Evolutionary conservation across 768 basidiomycete species (phyloP).

Genomic region (Leccinum disarticulatum): DNA sequence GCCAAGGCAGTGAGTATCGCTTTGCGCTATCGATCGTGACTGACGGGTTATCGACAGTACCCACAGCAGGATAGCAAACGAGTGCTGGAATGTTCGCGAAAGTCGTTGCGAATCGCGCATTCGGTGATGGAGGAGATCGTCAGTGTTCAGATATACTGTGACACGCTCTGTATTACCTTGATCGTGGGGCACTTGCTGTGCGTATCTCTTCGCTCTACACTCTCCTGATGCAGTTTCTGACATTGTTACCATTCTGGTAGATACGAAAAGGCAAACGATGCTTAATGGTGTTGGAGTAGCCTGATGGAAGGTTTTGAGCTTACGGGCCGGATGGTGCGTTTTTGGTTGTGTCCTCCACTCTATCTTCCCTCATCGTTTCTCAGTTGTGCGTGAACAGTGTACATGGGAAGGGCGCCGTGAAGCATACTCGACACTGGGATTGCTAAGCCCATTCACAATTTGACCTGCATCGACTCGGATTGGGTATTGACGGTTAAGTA

Average conservation of each 20-base stretch:
- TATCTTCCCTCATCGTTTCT: conserved; percentile 15
- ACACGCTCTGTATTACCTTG: no score
- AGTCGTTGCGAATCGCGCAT: no score
- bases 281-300: conserved; percentile 92
- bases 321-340: conserved; percentile 83
- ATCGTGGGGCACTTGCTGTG: no score
- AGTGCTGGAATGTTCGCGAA: no score
- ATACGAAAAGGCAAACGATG: conserved; percentile 87
- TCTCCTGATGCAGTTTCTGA: neutral
- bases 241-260: conserved; percentile 37
- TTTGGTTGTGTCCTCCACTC: conserved; percentile 9
- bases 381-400: conserved; percentile 89
- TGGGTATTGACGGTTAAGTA: conserved; percentile 13
- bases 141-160: no score
- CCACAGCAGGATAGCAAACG: no score
- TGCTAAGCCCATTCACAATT: conserved; percentile 49
- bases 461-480: neutral
- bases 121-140: no score
- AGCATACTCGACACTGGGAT: conserved; percentile 67
- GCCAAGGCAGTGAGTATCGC: no score
- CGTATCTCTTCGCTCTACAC: neutral
- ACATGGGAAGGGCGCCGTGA: conserved; percentile 81
- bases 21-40: no score
- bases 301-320: conserved; percentile 96
- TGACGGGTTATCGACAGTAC: no score